phyloP scores from a whole-genome alignment of 2,329 filamentous ascomycete species.

The Seiridium cupressi region DNA sequence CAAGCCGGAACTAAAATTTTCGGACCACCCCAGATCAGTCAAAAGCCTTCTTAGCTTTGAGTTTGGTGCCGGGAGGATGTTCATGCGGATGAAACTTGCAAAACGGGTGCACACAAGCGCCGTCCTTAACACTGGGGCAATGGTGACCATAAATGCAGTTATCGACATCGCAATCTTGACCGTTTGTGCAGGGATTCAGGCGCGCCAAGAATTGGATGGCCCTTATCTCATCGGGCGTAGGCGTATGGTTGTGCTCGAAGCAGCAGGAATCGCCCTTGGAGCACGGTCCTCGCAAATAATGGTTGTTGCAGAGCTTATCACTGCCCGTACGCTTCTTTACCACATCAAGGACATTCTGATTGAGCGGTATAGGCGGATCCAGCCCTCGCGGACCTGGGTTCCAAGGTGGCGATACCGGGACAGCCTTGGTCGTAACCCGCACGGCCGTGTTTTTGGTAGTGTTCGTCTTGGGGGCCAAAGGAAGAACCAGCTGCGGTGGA shows the following conservation, averaged over 20 bases:
- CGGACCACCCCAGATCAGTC: not conserved
- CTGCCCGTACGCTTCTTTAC: slow-evolving; percentile 55
- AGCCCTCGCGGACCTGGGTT: slow-evolving; percentile 53
- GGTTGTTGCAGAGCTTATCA: slow-evolving; percentile 61
- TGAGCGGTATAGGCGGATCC: slow-evolving; percentile 49
- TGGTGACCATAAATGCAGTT: slow-evolving; percentile 65
- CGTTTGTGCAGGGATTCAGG: slow-evolving; percentile 55
- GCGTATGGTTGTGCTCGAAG: slow-evolving; percentile 56
- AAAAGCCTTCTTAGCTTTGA: slow-evolving; percentile 24
- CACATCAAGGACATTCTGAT: slow-evolving; percentile 44
- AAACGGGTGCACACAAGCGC: slow-evolving; percentile 49
- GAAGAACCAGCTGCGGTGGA: slow-evolving; percentile 41
- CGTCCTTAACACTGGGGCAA: slow-evolving; percentile 52
- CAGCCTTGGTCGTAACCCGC: slow-evolving; percentile 20
- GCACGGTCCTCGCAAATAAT: slow-evolving; percentile 58
- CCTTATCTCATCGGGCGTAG: slow-evolving; percentile 51
- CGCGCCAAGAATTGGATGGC: slow-evolving; percentile 56
- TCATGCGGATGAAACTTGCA: slow-evolving; percentile 54
- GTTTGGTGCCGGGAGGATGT: slow-evolving; percentile 58
- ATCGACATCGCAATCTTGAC: slow-evolving; percentile 56
- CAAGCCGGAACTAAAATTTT: not conserved
- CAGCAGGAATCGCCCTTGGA: slow-evolving; percentile 51
- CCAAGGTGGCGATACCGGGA: slow-evolving; percentile 38
- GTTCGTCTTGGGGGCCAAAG: slow-evolving; percentile 32
- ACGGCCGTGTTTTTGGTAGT: slow-evolving; percentile 8